phyloP scores from a whole-genome alignment of 805 yeast species.

The Sugiyamaella mastotermitis region DNA sequence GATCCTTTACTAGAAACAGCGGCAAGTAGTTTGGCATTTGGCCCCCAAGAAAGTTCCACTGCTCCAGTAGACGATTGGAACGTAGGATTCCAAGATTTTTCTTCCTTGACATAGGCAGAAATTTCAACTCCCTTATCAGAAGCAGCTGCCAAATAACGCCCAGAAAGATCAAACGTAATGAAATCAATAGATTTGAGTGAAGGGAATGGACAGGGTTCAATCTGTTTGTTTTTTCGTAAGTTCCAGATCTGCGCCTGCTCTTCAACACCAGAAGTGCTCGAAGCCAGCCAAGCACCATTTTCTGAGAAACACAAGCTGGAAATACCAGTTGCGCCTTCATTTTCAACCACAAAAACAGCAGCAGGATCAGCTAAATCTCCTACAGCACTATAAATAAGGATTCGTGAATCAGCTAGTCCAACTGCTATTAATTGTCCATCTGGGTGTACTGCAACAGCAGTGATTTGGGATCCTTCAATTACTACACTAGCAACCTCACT shows the following conservation, averaged over 20 bases:
- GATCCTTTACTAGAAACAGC: slow-evolving; percentile 17
- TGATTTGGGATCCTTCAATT: slow-evolving; percentile 11
- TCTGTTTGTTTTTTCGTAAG: slow-evolving; percentile 35
- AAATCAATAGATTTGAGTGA: slow-evolving; percentile 2
- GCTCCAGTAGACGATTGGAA: slow-evolving; percentile 3
- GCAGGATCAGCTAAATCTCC: slow-evolving; percentile 28
- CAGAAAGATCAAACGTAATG: slow-evolving; percentile 25
- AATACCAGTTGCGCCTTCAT: slow-evolving; percentile 23
- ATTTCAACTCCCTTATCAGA: slow-evolving; percentile 22
- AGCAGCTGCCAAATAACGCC: slow-evolving; percentile 24
- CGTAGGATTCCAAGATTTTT: slow-evolving; percentile 31
- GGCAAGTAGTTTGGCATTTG: slow-evolving; percentile 13
- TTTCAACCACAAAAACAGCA: slow-evolving; percentile 27
- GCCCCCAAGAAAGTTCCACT: slow-evolving; percentile 16
- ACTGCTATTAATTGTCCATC: slow-evolving; percentile 44
- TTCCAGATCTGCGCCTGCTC: slow-evolving; percentile 41
- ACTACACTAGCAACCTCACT: slow-evolving; percentile 10
- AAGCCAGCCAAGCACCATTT: slow-evolving; percentile 58
- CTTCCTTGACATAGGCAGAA: slow-evolving; percentile 37
- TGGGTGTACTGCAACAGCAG: slow-evolving; percentile 34
- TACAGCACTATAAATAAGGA: slow-evolving; percentile 37
- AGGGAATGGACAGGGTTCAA: slow-evolving; percentile 12
- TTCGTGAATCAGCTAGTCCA: slow-evolving; percentile 28
- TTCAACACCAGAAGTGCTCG: slow-evolving; percentile 25
- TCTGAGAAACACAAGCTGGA: slow-evolving; percentile 44